phyloP scores from a whole-genome alignment of 169 alveolate species.

The Eimeria nieschulzi region DNA sequence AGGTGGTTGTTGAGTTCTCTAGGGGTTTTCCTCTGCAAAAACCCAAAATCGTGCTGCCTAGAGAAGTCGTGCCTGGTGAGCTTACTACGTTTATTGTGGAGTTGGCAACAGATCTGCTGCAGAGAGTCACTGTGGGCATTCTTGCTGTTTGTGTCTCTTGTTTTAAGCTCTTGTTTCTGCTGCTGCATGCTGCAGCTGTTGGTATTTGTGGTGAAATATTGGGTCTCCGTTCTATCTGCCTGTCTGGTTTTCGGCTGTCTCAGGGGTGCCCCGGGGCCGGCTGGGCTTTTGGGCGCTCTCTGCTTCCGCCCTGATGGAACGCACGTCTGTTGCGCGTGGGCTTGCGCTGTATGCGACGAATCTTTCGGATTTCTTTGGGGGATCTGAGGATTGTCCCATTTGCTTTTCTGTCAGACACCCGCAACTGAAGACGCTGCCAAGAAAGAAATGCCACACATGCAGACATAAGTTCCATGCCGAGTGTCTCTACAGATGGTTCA shows the following conservation, averaged over 20 bases:
- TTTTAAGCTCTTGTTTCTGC: background rate
- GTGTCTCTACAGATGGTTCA: slow-evolving; percentile 85
- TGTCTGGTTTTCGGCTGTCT: background rate
- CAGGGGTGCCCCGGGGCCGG: slow-evolving; percentile 54
- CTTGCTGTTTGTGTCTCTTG: background rate
- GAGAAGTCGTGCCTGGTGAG: background rate
- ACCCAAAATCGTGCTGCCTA: background rate
- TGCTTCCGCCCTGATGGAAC: background rate
- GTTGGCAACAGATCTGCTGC: background rate
- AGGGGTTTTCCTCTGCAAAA: slow-evolving; percentile 38
- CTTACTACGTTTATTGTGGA: too few relatives aligned
- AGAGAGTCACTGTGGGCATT: background rate
- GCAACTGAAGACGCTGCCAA: slow-evolving; percentile 78
- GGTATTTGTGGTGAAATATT: background rate
- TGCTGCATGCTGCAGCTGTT: background rate
- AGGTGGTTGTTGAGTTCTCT: slow-evolving; percentile 19
- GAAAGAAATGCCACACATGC: slow-evolving; percentile 77
- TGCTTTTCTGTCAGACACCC: slow-evolving; percentile 78
- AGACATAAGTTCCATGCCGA: slow-evolving; percentile 79
- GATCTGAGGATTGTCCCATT: slow-evolving; percentile 79
- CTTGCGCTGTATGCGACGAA: slow-evolving; percentile 65
- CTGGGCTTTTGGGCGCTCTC: slow-evolving; percentile 38
- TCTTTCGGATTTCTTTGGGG: slow-evolving; percentile 62
- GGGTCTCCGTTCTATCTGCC: background rate
- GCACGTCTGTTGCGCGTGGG: slow-evolving; percentile 13